Evolutionary conservation across 2,329 filamentous ascomycete genomes (phyloP).

Genomic region (Aspergillus fijiensis): DNA sequence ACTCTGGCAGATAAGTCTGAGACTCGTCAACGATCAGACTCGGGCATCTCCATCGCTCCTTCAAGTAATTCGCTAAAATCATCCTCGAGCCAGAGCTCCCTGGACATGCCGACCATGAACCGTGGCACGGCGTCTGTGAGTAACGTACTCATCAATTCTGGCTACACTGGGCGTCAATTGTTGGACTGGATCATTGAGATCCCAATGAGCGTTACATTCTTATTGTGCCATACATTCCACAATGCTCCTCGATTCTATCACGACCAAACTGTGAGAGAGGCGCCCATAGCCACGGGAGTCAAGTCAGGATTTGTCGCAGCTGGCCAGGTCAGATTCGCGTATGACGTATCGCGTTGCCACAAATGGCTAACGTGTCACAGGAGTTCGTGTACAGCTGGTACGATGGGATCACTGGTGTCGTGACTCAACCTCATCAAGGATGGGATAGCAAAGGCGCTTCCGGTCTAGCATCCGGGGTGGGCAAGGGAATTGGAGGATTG

Average conservation of each 20-base stretch:
- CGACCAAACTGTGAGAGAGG: conserved; percentile 73
- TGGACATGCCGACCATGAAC: neutral
- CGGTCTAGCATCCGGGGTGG: conserved; percentile 10
- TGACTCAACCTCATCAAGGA: conserved; percentile 11
- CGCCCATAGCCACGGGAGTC: conserved; percentile 74
- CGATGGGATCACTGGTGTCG: conserved; percentile 13
- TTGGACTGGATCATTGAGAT: conserved; percentile 72
- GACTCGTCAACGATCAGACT: neutral
- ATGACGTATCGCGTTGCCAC: neutral
- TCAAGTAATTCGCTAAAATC: neutral
- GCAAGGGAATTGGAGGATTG: conserved; percentile 12
- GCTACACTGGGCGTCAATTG: conserved; percentile 64
- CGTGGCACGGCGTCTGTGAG: neutral
- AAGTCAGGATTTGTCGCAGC: conserved; percentile 73
- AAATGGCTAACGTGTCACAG: neutral
- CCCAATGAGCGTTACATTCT: conserved; percentile 80
- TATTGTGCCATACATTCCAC: conserved; percentile 78
- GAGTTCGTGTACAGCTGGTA: conserved; percentile 13
- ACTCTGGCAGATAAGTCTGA: neutral
- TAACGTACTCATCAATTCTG: neutral
- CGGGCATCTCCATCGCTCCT: neutral
- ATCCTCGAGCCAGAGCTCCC: neutral
- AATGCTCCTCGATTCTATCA: conserved; percentile 82
- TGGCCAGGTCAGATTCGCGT: conserved; percentile 52
- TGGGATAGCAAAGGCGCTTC: conserved; percentile 6